These are phyloP conservation scores for Acanthamoeba triangularis DNA, from an alignment of 208 protist species.

Conservation along the genomic window DNA sequence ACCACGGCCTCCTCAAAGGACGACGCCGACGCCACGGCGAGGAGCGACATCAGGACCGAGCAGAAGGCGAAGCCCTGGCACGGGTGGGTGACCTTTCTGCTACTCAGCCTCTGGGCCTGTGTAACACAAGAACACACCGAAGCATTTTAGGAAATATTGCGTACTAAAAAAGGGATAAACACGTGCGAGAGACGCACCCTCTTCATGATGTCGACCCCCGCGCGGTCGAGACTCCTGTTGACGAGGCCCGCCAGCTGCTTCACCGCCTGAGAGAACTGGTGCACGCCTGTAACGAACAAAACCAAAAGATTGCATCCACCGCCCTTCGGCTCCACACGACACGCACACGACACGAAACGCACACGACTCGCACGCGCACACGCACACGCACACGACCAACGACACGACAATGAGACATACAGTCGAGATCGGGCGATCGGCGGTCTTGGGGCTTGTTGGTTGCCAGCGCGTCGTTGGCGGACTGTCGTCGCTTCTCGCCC, in stretches of 20 bases:
- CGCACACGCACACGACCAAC: no score
- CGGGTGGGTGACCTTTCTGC: not conserved
- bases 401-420: not conserved
- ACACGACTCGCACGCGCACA: no score
- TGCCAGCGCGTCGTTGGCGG: not conserved
- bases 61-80: constrained; percentile 41
- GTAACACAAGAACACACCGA: no score
- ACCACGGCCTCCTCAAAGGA: constrained; percentile 19
- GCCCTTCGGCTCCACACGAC: no score
- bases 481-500: not conserved
- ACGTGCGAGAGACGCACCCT: no score
- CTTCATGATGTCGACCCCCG: not conserved
- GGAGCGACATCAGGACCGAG: not conserved
- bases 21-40: not conserved
- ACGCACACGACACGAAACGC: no score
- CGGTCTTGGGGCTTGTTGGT: not conserved
- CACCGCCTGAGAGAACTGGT: constrained; percentile 11
- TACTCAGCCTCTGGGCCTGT: not conserved
- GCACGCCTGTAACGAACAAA: not conserved
- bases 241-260: not conserved
- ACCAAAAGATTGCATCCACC: not conserved
- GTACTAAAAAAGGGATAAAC: not conserved
- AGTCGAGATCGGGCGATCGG: not conserved
- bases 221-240: not conserved
- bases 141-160: not conserved